Conservation (phyloP, 2,329 filamentous ascomycete genomes). For the Hymenoscyphus fraxineus region DNA sequence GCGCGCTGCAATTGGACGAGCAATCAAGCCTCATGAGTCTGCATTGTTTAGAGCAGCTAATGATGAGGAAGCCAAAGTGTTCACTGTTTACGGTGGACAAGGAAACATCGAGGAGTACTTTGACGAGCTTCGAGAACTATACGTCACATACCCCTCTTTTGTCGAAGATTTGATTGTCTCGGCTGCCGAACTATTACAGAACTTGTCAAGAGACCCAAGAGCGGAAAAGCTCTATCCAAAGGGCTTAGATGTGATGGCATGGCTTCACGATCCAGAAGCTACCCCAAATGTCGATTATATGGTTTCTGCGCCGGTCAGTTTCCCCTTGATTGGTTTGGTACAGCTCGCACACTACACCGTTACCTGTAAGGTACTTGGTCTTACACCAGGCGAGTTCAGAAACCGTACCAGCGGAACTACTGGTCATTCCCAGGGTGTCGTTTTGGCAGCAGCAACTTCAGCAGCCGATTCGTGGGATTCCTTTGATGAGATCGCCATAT, state of each 20-base stretch:
- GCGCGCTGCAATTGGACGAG: slow-evolving; percentile 75
- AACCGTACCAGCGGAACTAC: slow-evolving; percentile 84
- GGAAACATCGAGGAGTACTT: slow-evolving; percentile 99
- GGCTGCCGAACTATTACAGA: slow-evolving; percentile 83
- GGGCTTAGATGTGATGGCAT: slow-evolving; percentile 90
- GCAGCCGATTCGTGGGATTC: slow-evolving; percentile 91
- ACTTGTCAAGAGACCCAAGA: slow-evolving; percentile 73
- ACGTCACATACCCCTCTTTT: slow-evolving; percentile 86
- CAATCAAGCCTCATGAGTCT: slow-evolving; percentile 89
- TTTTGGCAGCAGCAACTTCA: slow-evolving; percentile 87
- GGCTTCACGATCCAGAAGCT: slow-evolving; percentile 83
- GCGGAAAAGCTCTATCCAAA: slow-evolving; percentile 96
- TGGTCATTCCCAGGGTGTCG: slow-evolving; percentile 93
- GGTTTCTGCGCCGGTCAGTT: slow-evolving; percentile 89
- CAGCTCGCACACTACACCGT: slow-evolving; percentile 95
- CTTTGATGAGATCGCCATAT: slow-evolving; percentile 73
- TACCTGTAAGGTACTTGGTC: slow-evolving; percentile 85
- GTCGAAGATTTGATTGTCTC: slow-evolving; percentile 78
- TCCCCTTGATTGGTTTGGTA: slow-evolving; percentile 92
- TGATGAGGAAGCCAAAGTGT: slow-evolving; percentile 79
- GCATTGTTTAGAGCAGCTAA: slow-evolving; percentile 85
- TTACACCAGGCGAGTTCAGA: slow-evolving; percentile 82
- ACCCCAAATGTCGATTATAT: slow-evolving; percentile 94
- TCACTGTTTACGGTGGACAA: slow-evolving; percentile 93
- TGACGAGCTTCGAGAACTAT: slow-evolving; percentile 89